Base-by-base conservation (phyloP, 345 rosid genomes). In the Syzygium oleosum region DNA sequence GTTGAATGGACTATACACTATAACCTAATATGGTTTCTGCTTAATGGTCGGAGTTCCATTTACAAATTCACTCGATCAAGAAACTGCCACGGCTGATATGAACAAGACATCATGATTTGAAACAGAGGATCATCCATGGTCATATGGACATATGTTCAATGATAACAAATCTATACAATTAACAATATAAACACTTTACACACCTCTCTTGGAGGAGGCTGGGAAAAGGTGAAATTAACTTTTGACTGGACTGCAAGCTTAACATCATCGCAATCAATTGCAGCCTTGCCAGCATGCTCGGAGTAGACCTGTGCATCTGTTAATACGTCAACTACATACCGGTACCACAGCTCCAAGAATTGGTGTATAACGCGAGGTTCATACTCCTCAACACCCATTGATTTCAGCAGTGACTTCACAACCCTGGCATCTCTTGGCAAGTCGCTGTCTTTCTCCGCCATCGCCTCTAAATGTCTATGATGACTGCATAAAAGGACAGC, bases 191-290 rank as follows among this genome's bases (percentile, higher is more conserved):
- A 79, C 84, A 84, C 34, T 73, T 34, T 73, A 77, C 52, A 34
- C 90, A 95, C 99, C 96, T 96, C 99, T 94, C 99, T 89, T 2
- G 99, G 96, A 13, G 99, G 99, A 52, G 99, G 99, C 65, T 98
- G 99, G 4, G 99, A 96, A 93, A 96, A 95, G 94, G 97, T 95
- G 92, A 93, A 95, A 88, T 95, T 96, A 84, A 94, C 97, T 94
- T 94, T 96, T 4, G 99, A 95, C 63, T 94, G 99, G 89, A 94
- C 94, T 17, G 99, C 98, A 13, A 96, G 98, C 92, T 96, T 96
- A 85, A 96, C 93, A 90, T 96, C 99, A 17, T 98, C 99, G 49
- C 92, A 91, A 61, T 98, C 99, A 73, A 96, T 92, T 16, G 94
- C 85, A n/a, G 93, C 34, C 92, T 95, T 98, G 49, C 92, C 96